Base-by-base conservation (phyloP, 169 alveolate species). In the Cryptosporidium tyzzeri region DNA sequence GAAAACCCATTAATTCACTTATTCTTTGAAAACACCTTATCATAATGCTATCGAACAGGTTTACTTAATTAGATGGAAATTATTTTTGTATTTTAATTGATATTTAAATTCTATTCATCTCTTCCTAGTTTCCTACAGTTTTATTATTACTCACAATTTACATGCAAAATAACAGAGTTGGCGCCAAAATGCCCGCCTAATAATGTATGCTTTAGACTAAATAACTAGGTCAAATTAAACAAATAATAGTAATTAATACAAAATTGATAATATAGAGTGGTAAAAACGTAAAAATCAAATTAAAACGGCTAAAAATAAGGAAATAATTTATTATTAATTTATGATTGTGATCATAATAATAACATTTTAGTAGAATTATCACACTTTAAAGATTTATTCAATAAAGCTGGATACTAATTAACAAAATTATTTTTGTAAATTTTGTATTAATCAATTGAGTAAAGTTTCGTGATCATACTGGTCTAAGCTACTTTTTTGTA, bases 141-240 rank as follows among this genome's bases (percentile, higher is more conserved):
- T 1, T 9, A 23, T 16, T 21, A n/a, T 1, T n/a, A 4, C 67
- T 55, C 67, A 55, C 67, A 26, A 55, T 16, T 53, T 55, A 55
- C 67, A 55, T 55, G 67, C 67, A 55, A 21, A 55, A 8, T 12
- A 12, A 65, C 16, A 3, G 33, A 18, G 4, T 41, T 50, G 69
- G 69, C 85, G 85, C 69, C 18, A 31, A 5, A 1, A 0, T 2
- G 16, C 67, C 69, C 85, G 85, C 85, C 85, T 51, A 50, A 7
- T 18, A 29, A 50, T 71, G 85, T 55, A 55, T 33, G 80, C 26
- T 48, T 50, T 3, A 18, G 85, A 50, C 69, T 29, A 35, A 37
- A 55, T 48, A 71, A 31, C 10, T 33, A 37, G 31, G 71, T 65
- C 71, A 65, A 10, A 37, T 2, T 35, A 65, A 65, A 26, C 31